phyloP scores from a whole-genome alignment of 805 yeast genomes.

The Spathaspora sp. region DNA sequence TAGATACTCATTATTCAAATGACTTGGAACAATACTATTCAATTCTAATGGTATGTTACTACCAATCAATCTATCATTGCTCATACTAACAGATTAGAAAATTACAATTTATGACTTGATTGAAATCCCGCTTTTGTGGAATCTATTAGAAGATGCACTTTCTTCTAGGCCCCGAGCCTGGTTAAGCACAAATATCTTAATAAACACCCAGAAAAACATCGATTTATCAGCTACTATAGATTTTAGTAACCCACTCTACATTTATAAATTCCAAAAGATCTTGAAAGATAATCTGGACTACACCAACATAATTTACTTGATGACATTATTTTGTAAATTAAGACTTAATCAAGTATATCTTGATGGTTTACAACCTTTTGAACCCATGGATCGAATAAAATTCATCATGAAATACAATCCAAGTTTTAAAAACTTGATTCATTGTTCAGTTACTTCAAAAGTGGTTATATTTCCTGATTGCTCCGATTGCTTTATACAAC shows the following conservation, averaged over 20 bases:
- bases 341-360: not conserved
- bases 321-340: not conserved
- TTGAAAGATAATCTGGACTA: not conserved
- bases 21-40: not conserved
- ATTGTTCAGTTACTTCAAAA: not conserved
- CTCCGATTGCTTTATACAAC: slow-evolving; percentile 4
- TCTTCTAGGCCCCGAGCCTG: not conserved
- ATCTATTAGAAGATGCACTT: not conserved
- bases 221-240: not conserved
- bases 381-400: not conserved
- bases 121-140: not conserved
- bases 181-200: not conserved
- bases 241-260: not conserved
- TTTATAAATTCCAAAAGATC: not conserved
- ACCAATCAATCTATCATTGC: too few relatives aligned
- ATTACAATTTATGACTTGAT: not conserved
- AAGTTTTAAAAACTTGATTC: slow-evolving; percentile 1
- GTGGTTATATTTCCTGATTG: not conserved
- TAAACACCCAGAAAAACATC: not conserved
- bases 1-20: not conserved
- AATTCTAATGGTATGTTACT: not conserved
- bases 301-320: not conserved
- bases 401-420: slow-evolving; percentile 2
- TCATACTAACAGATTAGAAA: not conserved
- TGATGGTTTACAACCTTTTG: not conserved